These are phyloP conservation scores for Rhynchosporium agropyri DNA, from an alignment of 2,329 filamentous ascomycete genomes.

Conservation along the genomic window DNA sequence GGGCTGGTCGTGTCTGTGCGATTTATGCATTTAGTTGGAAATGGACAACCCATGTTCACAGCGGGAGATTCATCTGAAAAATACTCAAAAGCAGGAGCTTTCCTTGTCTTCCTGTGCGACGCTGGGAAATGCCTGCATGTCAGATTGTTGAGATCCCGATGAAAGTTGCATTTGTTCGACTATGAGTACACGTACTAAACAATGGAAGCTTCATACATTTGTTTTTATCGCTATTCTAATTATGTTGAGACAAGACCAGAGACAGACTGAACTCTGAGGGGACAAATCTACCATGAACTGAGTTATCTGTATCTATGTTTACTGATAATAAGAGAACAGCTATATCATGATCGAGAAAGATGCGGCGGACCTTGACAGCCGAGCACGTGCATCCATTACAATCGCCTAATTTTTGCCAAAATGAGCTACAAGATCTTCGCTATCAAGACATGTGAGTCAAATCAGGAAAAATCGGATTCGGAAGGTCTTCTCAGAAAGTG, in stretches of 20 bases:
- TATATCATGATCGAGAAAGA: too few relatives aligned
- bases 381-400: too few relatives aligned
- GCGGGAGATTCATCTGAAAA: slow-evolving; percentile 11
- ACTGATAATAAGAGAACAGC: too few relatives aligned
- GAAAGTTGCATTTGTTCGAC: background rate
- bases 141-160: background rate
- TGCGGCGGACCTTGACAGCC: too few relatives aligned
- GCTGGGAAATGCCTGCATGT: slow-evolving; percentile 6
- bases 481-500: background rate
- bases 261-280: background rate
- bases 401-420: background rate
- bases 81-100: background rate
- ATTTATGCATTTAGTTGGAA: slow-evolving; percentile 3
- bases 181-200: background rate
- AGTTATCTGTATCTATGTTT: background rate
- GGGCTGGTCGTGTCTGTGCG: slow-evolving; percentile 14
- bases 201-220: slow-evolving; percentile 1
- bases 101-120: background rate
- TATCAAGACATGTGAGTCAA: background rate
- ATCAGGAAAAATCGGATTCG: background rate
- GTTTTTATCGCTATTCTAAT: background rate
- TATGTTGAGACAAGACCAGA: background rate
- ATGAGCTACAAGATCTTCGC: background rate
- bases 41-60: background rate
- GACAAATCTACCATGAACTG: background rate